A percentile compares a stretch with the other conserved stretches of the same genome.
These are phyloP conservation scores for Colletotrichum sp. DNA, from an alignment of 2,329 filamentous ascomycete genomes.

Conservation along the genomic window DNA sequence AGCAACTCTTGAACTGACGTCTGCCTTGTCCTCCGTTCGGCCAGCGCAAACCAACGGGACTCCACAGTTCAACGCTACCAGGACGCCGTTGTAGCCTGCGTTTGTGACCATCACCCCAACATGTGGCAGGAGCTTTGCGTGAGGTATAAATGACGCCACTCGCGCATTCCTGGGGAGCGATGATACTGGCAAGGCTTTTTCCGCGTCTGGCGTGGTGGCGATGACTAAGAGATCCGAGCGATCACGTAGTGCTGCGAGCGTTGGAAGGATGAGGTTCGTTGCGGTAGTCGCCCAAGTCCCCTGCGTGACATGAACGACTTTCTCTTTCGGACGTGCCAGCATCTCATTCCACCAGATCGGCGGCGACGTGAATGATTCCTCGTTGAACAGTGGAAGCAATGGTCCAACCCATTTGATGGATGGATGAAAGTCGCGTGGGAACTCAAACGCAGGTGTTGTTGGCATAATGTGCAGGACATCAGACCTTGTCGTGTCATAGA, in stretches of 20 bases:
- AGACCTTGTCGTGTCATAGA: conserved; percentile 2
- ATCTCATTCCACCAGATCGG: conserved; percentile 27
- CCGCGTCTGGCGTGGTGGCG: not conserved
- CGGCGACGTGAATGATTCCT: not conserved
- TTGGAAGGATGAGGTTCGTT: conserved; percentile 17
- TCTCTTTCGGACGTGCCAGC: conserved; percentile 20
- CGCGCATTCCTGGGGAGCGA: not conserved
- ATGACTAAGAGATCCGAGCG: not conserved
- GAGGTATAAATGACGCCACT: conserved; percentile 19
- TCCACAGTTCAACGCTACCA: conserved; percentile 23
- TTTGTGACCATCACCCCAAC: conserved; percentile 32
- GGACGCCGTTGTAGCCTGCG: conserved; percentile 25
- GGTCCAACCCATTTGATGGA: conserved; percentile 21
- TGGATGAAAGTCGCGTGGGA: conserved; percentile 19
- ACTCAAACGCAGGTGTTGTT: conserved; percentile 23
- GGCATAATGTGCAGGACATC: not conserved
- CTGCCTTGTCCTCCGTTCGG: conserved; percentile 29
- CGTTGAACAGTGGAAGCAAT: not conserved
- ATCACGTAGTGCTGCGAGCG: conserved; percentile 14
- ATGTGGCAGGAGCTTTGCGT: conserved; percentile 24
- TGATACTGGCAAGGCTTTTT: not conserved
- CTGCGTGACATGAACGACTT: conserved; percentile 25
- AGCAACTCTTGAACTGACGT: conserved; percentile 29
- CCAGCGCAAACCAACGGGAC: conserved; percentile 27
- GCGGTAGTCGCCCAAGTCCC: conserved; percentile 21